A percentile compares a stretch with the other conserved stretches of the same genome.
These are phyloP conservation scores for Neopestalotiopsis clavispora DNA, from an alignment of 2,329 filamentous ascomycete genomes.

Conservation along the genomic window DNA sequence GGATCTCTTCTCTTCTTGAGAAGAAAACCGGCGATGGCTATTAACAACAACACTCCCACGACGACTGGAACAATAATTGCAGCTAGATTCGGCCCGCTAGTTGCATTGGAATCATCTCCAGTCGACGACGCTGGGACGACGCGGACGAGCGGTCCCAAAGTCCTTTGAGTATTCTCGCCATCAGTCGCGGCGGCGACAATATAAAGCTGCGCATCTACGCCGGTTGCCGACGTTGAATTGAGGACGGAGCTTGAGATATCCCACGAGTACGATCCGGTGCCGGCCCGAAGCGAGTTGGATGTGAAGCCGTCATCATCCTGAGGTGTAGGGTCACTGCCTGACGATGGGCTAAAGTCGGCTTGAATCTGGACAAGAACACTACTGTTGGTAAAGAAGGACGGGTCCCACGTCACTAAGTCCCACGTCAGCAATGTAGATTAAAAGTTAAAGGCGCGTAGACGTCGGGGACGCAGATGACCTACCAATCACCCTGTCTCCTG, in stretches of 20 bases:
- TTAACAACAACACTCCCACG: constrained; percentile 11
- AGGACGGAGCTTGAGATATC: constrained; percentile 2
- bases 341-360: constrained; percentile 12
- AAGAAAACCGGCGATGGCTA: not conserved
- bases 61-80: constrained; percentile 14
- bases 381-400: constrained; percentile 7
- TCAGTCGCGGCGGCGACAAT: constrained; percentile 6
- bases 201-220: constrained; percentile 10
- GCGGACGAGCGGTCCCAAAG: constrained; percentile 2
- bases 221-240: not conserved
- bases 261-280: constrained; percentile 13
- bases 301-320: constrained; percentile 1
- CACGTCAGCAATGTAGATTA: not conserved
- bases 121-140: constrained; percentile 1
- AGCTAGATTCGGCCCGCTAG: constrained; percentile 1
- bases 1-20: constrained; percentile 13
- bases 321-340: not conserved
- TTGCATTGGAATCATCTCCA: not conserved
- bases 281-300: constrained; percentile 13
- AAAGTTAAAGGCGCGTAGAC: not conserved
- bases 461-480: not conserved
- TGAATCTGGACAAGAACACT: constrained; percentile 15
- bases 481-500: constrained; percentile 4
- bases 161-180: not conserved
- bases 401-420: constrained; percentile 1